These are phyloP conservation scores for Colletotrichum sp. DNA, from an alignment of 2,329 filamentous ascomycete genomes.

Conservation along the genomic window DNA sequence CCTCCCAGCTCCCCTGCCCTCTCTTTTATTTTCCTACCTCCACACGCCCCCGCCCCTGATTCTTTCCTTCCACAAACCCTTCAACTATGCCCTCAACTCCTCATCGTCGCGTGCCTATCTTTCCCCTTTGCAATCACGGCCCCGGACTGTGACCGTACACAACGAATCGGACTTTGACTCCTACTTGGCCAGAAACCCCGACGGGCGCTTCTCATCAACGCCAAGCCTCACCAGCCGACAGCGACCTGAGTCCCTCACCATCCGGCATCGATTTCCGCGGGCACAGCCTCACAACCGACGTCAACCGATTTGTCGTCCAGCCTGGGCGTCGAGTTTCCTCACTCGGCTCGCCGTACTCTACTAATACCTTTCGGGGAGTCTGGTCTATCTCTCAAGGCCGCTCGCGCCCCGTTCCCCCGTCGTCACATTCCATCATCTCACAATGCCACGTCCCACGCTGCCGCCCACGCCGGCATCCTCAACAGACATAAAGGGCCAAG, in stretches of 20 bases:
- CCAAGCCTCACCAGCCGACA: not conserved
- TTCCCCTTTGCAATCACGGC: not conserved
- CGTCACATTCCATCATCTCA: slow-evolving; percentile 2
- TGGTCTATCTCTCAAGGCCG: not conserved
- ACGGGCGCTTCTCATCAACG: not conserved
- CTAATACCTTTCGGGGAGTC: not conserved
- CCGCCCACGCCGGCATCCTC: slow-evolving; percentile 83
- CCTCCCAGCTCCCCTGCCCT: too few relatives aligned
- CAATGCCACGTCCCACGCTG: slow-evolving; percentile 69
- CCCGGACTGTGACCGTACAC: not conserved
- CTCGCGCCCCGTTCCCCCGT: not conserved
- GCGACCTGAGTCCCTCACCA: not conserved
- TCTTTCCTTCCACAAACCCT: not conserved
- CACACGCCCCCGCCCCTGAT: not conserved
- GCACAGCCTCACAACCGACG: slow-evolving; percentile 4
- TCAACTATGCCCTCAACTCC: not conserved
- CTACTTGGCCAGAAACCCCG: not conserved
- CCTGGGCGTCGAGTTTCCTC: not conserved
- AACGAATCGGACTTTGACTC: not conserved
- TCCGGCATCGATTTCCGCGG: not conserved
- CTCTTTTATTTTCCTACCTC: too few relatives aligned
- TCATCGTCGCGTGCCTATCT: not conserved
- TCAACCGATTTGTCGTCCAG: not conserved
- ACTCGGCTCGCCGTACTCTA: not conserved
- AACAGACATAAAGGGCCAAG: slow-evolving; percentile 77